Evolutionary conservation across 345 rosid genomes (phyloP).

Genomic region (Eucalyptus victrix): DNA sequence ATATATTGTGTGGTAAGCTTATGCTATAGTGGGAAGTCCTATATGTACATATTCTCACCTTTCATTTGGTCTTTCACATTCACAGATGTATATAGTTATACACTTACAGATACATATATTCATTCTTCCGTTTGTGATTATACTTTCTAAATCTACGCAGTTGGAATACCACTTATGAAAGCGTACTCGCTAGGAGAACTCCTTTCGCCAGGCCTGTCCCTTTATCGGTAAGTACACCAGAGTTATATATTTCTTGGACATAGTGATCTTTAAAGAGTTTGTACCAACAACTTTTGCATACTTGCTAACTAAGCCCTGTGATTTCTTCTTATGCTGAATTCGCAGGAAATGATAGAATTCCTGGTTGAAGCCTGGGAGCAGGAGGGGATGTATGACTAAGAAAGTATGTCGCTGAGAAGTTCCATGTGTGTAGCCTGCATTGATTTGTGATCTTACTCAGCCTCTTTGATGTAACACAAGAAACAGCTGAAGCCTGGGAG

Average conservation of each 20-base stretch:
- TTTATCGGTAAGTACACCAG: constrained; percentile 33
- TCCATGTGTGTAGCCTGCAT: not conserved
- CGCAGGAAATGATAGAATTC: constrained; percentile 52
- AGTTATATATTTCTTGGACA: not conserved
- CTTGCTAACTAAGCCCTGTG: not conserved
- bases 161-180: constrained; percentile 49
- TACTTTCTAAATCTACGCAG: constrained; percentile 2
- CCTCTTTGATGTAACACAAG: not conserved
- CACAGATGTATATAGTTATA: not conserved
- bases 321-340: not conserved
- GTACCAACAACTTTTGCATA: not conserved
- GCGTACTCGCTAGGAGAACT: constrained; percentile 30
- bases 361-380: constrained; percentile 47
- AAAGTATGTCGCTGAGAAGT: not conserved
- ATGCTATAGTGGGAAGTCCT: not conserved
- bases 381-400: constrained; percentile 35
- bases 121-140: not conserved
- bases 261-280: not conserved
- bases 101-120: no score
- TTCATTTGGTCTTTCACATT: not conserved
- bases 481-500: constrained; percentile 20
- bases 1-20: not conserved
- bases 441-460: not conserved
- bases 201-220: constrained; percentile 38
- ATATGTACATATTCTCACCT: not conserved